These are phyloP conservation scores for Corymbia calophylla DNA, from an alignment of 441 rosid genomes.

Conservation along the genomic window DNA sequence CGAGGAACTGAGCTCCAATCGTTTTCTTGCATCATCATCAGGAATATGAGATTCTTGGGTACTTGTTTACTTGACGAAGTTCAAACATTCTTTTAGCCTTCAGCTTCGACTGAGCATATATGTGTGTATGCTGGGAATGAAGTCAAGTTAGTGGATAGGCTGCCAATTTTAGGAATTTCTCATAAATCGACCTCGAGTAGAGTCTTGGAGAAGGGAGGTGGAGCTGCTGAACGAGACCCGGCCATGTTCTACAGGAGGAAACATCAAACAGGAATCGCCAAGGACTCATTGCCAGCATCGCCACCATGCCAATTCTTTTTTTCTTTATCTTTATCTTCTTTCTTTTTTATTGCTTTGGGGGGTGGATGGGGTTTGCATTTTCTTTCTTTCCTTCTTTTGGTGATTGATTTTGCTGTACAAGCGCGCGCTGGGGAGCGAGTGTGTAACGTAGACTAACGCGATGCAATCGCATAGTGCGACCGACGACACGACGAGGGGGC, in stretches of 20 bases:
- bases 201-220: background rate
- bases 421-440: background rate
- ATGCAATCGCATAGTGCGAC: background rate
- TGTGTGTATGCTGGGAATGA: background rate
- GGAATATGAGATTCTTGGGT: background rate
- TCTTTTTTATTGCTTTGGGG: background rate
- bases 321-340: background rate
- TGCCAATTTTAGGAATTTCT: background rate
- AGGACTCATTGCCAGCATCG: background rate
- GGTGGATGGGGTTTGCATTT: background rate
- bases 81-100: background rate
- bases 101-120: background rate
- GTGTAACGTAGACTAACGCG: background rate
- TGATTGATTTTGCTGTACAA: background rate
- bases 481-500: background rate
- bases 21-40: background rate
- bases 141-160: background rate
- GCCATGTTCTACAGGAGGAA: background rate
- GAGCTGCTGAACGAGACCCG: background rate
- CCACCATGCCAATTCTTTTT: background rate
- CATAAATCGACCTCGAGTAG: background rate
- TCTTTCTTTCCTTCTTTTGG: background rate
- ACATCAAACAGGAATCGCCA: background rate
- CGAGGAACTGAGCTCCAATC: slow-evolving; percentile 14
- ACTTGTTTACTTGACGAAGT: background rate